Evolutionary conservation across 805 yeast genomes (phyloP).

Genomic region (Saturnispora hagleri): DNA sequence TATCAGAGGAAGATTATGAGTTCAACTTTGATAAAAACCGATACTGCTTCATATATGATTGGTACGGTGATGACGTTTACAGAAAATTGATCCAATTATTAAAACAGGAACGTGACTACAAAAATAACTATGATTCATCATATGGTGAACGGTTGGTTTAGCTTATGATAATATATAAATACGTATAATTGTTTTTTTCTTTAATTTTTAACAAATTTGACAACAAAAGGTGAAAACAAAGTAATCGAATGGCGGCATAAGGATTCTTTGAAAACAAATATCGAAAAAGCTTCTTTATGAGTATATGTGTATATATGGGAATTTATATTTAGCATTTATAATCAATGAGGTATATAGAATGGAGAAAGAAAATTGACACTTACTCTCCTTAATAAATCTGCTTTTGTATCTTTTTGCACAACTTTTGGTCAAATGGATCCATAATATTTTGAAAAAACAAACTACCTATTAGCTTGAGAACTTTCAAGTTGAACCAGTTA

Average conservation of each 20-base stretch:
- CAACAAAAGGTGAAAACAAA: background rate
- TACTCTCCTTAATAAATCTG: background rate
- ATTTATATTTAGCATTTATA: background rate
- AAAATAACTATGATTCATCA: background rate
- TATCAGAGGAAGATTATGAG: background rate
- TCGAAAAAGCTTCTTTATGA: background rate
- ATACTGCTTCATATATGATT: slow-evolving; percentile 13
- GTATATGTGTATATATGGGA: background rate
- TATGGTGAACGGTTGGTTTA: background rate
- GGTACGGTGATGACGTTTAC: slow-evolving; percentile 16
- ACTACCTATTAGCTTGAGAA: background rate
- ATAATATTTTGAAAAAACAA: too few relatives aligned
- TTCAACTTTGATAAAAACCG: background rate
- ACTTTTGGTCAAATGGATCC: background rate
- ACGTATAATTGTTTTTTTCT: background rate
- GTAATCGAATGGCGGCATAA: too few relatives aligned
- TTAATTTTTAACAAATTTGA: background rate
- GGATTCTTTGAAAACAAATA: too few relatives aligned
- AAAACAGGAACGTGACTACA: background rate
- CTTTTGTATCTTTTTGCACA: background rate
- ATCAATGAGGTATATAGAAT: background rate
- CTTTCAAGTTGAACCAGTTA: slow-evolving; percentile 24
- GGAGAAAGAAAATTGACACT: background rate
- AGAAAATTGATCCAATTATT: slow-evolving; percentile 5
- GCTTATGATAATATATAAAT: background rate